Conservation (phyloP, 257 asterid species). For the Solanum habrochaites region DNA sequence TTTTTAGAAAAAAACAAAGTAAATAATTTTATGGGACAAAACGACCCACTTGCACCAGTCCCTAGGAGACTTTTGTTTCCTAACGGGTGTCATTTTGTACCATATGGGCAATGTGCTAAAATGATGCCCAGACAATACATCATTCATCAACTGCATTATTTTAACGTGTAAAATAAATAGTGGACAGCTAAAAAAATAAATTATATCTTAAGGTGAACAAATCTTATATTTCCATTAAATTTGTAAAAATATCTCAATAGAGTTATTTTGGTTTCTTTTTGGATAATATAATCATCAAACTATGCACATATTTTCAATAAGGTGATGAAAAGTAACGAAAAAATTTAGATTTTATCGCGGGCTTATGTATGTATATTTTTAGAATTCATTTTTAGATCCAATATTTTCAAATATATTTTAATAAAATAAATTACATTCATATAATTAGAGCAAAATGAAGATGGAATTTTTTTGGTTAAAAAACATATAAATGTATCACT, state of each 20-base stretch:
- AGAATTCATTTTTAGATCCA: background rate
- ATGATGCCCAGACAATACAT: too few relatives aligned
- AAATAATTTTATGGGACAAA: background rate
- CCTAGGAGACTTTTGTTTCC: background rate
- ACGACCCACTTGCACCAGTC: background rate
- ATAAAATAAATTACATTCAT: background rate
- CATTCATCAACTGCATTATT: background rate
- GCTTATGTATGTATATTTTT: background rate
- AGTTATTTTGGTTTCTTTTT: too few relatives aligned
- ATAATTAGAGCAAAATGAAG: background rate
- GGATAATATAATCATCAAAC: background rate
- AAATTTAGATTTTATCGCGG: background rate
- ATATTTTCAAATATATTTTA: background rate
- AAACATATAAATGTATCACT: background rate
- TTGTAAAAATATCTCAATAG: background rate
- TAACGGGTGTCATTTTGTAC: background rate
- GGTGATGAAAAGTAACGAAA: background rate
- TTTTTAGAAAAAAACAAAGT: too few relatives aligned
- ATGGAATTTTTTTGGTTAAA: background rate
- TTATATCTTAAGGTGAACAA: too few relatives aligned
- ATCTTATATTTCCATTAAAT: too few relatives aligned
- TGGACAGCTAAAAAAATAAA: too few relatives aligned
- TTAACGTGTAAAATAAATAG: too few relatives aligned
- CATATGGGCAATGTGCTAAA: background rate
- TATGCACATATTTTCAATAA: background rate